phyloP scores from a whole-genome alignment of 108 stramenopile genomes.

The Conticribra guillardii region DNA sequence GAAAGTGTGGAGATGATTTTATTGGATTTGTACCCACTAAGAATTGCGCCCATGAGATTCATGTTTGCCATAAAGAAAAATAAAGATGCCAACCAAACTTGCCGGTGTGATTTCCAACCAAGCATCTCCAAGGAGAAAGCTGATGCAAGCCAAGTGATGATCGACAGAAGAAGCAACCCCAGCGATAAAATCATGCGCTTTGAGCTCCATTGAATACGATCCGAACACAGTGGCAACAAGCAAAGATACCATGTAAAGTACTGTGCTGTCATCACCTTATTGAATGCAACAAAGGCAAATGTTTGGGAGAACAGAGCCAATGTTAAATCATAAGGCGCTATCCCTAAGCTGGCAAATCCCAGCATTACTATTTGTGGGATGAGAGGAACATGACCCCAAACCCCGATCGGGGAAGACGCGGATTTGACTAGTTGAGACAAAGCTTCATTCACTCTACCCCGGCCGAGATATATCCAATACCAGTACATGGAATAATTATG shows the following conservation, averaged over 20 bases:
- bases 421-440: conserved; percentile 1
- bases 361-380: conserved; percentile 84
- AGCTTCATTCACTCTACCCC: conserved; percentile 38
- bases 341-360: conserved; percentile 66
- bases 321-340: conserved; percentile 74
- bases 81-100: conserved; percentile 79
- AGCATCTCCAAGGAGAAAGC: conserved; percentile 89
- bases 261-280: conserved; percentile 99
- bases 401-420: conserved; percentile 12
- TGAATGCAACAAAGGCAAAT: conserved; percentile 95
- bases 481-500: conserved; percentile 90
- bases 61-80: conserved; percentile 79
- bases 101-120: conserved; percentile 68
- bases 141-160: conserved; percentile 71
- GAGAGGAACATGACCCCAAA: conserved; percentile 60
- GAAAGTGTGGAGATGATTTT: not conserved
- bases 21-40: conserved; percentile 37
- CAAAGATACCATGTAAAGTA: conserved; percentile 98
- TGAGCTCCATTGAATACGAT: conserved; percentile 48
- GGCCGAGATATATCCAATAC: conserved; percentile 92
- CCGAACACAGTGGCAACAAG: conserved; percentile 76
- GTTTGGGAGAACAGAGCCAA: conserved; percentile 91
- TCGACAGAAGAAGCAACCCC: conserved; percentile 46
- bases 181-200: conserved; percentile 42
- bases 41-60: conserved; percentile 64